Evolutionary conservation across 1,139 yeast genomes (phyloP).

Genomic region (Groenewaldozyma auringiensis): DNA sequence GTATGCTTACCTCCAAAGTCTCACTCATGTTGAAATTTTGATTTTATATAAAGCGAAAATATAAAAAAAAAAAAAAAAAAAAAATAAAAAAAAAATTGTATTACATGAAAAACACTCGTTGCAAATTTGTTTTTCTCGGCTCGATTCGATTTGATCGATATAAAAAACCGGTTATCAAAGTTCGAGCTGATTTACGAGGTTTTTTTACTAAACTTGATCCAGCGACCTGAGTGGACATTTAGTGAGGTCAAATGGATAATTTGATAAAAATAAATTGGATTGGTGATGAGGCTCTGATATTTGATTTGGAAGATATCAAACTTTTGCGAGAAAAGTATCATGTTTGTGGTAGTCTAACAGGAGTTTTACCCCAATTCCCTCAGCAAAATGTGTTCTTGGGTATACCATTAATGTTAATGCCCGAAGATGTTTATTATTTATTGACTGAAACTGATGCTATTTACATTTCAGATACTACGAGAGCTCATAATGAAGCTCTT

Average conservation of each 20-base stretch:
- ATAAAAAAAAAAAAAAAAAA: too few relatives aligned
- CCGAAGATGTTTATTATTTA: constrained; percentile 69
- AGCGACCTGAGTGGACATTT: too few relatives aligned
- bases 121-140: too few relatives aligned
- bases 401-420: constrained; percentile 64
- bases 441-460: constrained; percentile 36
- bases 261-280: constrained; percentile 33
- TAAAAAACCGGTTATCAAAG: too few relatives aligned
- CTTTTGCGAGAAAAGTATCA: constrained; percentile 44
- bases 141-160: too few relatives aligned
- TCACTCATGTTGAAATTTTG: constrained; percentile 3
- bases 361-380: constrained; percentile 79
- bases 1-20: constrained; percentile 3
- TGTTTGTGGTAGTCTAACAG: constrained; percentile 68
- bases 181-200: too few relatives aligned
- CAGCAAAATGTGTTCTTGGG: constrained; percentile 87
- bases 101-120: too few relatives aligned
- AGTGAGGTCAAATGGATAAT: too few relatives aligned
- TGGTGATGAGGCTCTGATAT: constrained; percentile 47
- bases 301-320: constrained; percentile 46
- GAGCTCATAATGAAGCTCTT: constrained; percentile 27
- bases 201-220: too few relatives aligned
- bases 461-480: constrained; percentile 24
- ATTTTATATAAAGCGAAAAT: too few relatives aligned
- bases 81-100: too few relatives aligned